Evolutionary conservation across 768 basidiomycete genomes (phyloP), one percentile per base, ranked within the genome.

Genomic region (Kwoniella mangroviensis): DNA sequence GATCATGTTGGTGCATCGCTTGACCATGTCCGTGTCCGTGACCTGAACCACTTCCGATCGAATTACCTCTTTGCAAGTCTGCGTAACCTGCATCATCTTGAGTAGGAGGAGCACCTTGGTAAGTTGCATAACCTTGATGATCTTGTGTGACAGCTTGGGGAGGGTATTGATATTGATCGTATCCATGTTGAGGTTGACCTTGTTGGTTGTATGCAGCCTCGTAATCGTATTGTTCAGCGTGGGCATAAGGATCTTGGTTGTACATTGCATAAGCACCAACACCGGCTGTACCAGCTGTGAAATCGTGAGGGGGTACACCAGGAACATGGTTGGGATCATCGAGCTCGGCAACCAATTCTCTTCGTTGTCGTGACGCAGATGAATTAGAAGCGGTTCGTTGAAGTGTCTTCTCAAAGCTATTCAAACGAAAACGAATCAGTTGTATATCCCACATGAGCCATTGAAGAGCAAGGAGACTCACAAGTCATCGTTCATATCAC

Each of bases 241-340:
- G 76, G 19, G 67, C 58, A 59, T 73, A 76, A 9, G 75, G 72
- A 55, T 78, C 78, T 41, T 72, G 60, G 49, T 79, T 63, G 63
- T 79, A 76, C 57, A 64, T 67, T 21, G 69, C 69, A 61, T 75
- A 73, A 12, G 57, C 66, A n/a, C 52, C 67, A 34, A 52, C 65
- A 55, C 67, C 73, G 22, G 67, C 65, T 6, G 69, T 54, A 12
- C 73, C 74, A 51, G 79, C 79, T 10, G 80, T 82, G 68, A 82
- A 82, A 64, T 82, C 81, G 69, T 82, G 81, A 34, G 70, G 72
- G 24, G 81, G 81, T 12, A 82, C 71, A 67, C 79, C 80, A 24
- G 75, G 62, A 11, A 75, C 72, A 13, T 65, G 63, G 58, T 64
- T 65, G 13, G 74, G 70, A 40, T 75, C 69, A 62, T 79, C 79